phyloP scores from a whole-genome alignment of 2,329 filamentous ascomycete species.

The Colletotrichum tanaceti region DNA sequence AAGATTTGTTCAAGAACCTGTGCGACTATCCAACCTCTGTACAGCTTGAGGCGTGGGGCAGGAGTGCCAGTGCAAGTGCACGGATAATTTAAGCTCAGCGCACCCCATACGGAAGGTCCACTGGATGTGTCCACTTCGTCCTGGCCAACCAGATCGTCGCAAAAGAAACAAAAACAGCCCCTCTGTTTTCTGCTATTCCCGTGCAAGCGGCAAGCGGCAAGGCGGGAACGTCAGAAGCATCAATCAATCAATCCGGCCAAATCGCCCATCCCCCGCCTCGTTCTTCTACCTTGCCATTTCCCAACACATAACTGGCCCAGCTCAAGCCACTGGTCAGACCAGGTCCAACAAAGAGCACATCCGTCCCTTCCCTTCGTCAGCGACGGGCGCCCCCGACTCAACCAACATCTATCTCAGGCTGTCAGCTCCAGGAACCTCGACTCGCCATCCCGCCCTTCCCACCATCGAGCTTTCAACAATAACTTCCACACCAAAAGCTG shows the following conservation, averaged over 20 bases:
- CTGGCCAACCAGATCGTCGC: constrained; percentile 29
- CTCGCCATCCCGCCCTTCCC: constrained; percentile 21
- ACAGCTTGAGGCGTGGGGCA: neutral
- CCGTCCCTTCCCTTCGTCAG: constrained; percentile 26
- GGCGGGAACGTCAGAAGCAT: constrained; percentile 38
- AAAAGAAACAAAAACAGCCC: constrained; percentile 33
- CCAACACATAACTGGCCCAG: constrained; percentile 26
- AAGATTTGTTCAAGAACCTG: neutral
- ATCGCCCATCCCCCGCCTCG: constrained; percentile 12
- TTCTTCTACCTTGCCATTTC: constrained; percentile 12
- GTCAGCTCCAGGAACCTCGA: constrained; percentile 26
- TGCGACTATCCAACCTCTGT: constrained; percentile 25
- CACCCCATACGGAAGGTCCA: constrained; percentile 24
- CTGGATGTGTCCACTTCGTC: constrained; percentile 11
- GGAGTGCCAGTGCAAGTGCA: constrained; percentile 12
- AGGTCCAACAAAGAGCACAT: constrained; percentile 29
- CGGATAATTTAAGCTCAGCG: constrained; percentile 34
- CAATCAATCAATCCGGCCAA: constrained; percentile 36
- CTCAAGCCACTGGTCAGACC: constrained; percentile 22
- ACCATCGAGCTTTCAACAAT: constrained; percentile 3
- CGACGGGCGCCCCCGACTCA: constrained; percentile 12
- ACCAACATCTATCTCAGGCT: constrained; percentile 11
- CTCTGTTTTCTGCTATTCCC: constrained; percentile 33
- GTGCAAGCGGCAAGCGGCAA: constrained; percentile 37
- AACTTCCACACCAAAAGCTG: neutral